Percentiles rank a stretch among this genome's conserved stretches.
phyloP scores from a whole-genome alignment of 176 grass and related monocot species.

The sorghum (Sorghum bicolor) region DNA sequence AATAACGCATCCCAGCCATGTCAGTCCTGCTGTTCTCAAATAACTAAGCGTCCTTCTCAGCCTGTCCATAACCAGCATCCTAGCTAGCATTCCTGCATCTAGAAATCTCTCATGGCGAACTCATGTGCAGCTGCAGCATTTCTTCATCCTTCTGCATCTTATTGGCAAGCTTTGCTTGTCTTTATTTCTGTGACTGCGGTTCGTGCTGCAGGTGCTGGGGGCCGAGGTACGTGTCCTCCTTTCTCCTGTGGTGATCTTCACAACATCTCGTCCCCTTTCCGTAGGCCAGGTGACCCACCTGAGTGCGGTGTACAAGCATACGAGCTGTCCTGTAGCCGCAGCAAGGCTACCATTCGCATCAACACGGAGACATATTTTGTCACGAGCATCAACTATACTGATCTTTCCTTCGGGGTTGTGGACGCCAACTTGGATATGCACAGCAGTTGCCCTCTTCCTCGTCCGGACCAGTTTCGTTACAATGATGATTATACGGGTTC shows the following conservation, averaged over 20 bases:
- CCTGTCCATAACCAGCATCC: not conserved
- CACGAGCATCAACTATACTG: constrained; percentile 11
- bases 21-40: not conserved
- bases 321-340: constrained; percentile 4
- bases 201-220: not conserved
- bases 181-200: not conserved
- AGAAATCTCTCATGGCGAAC: constrained; percentile 1
- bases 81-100: not conserved
- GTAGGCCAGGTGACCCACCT: constrained; percentile 12
- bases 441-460: constrained; percentile 12
- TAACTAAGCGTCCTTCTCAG: not conserved
- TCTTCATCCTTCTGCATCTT: not conserved
- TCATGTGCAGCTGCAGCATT: not conserved
- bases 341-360: constrained; percentile 26
- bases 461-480: not conserved
- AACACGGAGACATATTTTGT: constrained; percentile 7
- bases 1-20: not conserved
- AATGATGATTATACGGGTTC: accelerated
- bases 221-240: not conserved
- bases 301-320: constrained; percentile 24
- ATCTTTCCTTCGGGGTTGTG: not conserved
- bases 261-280: constrained; percentile 28
- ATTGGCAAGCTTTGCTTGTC: not conserved
- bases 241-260: constrained; percentile 53
- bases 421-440: constrained; percentile 15